Evolutionary conservation across 257 asterid species (phyloP), one percentile per base, ranked within the genome.

Genomic region (Thymus quinquecostatus): DNA sequence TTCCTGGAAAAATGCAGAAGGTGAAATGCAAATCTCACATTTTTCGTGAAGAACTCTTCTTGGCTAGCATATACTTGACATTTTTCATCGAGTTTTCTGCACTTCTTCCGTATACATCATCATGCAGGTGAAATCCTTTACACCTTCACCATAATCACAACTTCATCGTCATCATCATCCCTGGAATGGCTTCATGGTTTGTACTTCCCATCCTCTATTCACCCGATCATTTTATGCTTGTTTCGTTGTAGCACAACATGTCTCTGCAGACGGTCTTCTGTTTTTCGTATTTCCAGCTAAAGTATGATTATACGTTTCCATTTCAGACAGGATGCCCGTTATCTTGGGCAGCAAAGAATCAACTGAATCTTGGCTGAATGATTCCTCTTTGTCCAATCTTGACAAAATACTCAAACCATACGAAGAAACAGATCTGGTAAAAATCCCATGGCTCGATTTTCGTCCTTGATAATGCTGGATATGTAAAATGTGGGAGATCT

Each of bases 301-400:
- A 6, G 30, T 66, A 55, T 51, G 72, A 75, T 57, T 13, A 28
- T 77, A 27, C 71, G 44, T 66, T 60, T 10, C 9, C 48, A 29
- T 72, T 84, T 68, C 69, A 94, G 99, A 89, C 78, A 85, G 97
- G 93, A 94, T 91, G 99, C 99, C 99, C 67, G 99, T 91, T 62
- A 87, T 92, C 71, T 76, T 91, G 81, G 96, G 96, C 47, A 75
- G 80, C 90, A 83, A 86, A 84, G 93, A 84, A 73, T 84, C 96
- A 38, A 78, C 84, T 59, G 89, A 88, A 59, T 62, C 45, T 71
- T 95, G 98, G 98, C 83, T 95, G 66, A 77, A 73, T 66, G 91
- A 84, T 68, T 67, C 95, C 60, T 61, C 93, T 36, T 66, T 73
- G 73, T 63, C 96, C 69, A 83, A 81, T 81, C 83, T 85, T 69